phyloP scores from a whole-genome alignment of 129 eudicot genomes.

The Lactuca saligna region DNA sequence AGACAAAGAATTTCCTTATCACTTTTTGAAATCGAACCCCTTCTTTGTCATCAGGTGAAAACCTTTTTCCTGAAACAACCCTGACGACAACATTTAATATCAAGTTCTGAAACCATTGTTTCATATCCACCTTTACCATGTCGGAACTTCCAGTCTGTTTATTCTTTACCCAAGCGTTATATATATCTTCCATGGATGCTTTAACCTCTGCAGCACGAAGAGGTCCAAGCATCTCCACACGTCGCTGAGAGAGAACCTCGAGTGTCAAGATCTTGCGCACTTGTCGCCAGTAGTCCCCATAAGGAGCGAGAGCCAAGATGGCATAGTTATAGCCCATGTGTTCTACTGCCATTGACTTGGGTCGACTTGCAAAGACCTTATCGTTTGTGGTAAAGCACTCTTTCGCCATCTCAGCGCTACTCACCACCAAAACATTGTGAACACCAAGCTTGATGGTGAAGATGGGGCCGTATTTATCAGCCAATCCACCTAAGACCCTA shows the following conservation, averaged over 20 bases:
- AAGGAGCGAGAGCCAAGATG: conserved; percentile 17
- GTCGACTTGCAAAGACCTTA: conserved; percentile 22
- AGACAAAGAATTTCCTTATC: background rate
- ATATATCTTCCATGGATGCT: conserved; percentile 7
- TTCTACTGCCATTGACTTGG: conserved; percentile 22
- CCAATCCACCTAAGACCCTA: conserved; percentile 17
- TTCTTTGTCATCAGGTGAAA: conserved; percentile 3
- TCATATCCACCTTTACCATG: conserved; percentile 26
- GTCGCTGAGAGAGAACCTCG: conserved; percentile 27
- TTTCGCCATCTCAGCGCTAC: conserved; percentile 18
- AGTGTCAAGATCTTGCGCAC: conserved; percentile 25
- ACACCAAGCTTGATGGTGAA: conserved; percentile 32
- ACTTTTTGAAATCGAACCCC: conserved; percentile 2
- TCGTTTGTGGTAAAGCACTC: conserved; percentile 35
- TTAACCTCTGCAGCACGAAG: conserved; percentile 20
- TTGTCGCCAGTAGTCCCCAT: conserved; percentile 36
- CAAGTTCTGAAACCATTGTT: conserved; percentile 22
- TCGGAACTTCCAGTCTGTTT: background rate
- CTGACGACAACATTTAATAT: background rate
- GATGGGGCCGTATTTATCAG: conserved; percentile 27
- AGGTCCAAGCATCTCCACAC: conserved; percentile 24
- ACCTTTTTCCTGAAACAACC: conserved; percentile 25
- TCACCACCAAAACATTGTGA: conserved; percentile 21
- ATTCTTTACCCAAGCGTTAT: conserved; percentile 14
- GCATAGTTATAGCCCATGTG: conserved; percentile 34